A percentile compares a stretch with the other conserved stretches of the same genome.
Conservation (phyloP, 495 filamentous ascomycete species). For the Hypoxylon subgilvum region DNA sequence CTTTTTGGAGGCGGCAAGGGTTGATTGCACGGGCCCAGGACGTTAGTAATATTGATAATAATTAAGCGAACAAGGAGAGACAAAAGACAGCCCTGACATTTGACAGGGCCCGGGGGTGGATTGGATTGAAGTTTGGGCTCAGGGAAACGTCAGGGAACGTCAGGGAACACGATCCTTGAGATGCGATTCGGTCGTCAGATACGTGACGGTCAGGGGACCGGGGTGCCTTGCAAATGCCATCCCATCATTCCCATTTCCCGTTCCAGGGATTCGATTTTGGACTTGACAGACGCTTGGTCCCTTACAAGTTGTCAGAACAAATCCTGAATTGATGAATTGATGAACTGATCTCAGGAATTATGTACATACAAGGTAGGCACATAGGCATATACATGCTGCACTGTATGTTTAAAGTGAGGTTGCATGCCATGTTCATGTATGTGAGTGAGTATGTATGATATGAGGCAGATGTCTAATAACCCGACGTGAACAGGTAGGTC, state of each 20-base stretch:
- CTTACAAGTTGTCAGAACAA: background rate
- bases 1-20: constrained; percentile 13
- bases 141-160: no score
- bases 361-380: background rate
- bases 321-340: background rate
- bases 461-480: no score
- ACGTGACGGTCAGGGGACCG: constrained; percentile 31
- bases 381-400: background rate
- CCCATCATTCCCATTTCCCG: constrained; percentile 35
- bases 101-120: constrained; percentile 33
- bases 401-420: no score
- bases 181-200: constrained; percentile 38
- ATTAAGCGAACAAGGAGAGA: constrained; percentile 36
- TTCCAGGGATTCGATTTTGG: constrained; percentile 25
- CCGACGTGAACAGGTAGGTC: no score
- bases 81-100: constrained; percentile 33
- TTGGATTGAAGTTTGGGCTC: no score
- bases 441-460: background rate
- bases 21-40: constrained; percentile 17
- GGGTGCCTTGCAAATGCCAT: constrained; percentile 32
- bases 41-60: constrained; percentile 34
- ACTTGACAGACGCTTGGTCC: constrained; percentile 36
- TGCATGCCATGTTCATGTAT: no score
- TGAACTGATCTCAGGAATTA: background rate
- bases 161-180: constrained; percentile 34